A percentile compares a stretch with the other conserved stretches of the same genome.
These are phyloP conservation scores for Zymoseptoria ardabiliae DNA, from an alignment of 2,329 filamentous ascomycete genomes.

Conservation along the genomic window DNA sequence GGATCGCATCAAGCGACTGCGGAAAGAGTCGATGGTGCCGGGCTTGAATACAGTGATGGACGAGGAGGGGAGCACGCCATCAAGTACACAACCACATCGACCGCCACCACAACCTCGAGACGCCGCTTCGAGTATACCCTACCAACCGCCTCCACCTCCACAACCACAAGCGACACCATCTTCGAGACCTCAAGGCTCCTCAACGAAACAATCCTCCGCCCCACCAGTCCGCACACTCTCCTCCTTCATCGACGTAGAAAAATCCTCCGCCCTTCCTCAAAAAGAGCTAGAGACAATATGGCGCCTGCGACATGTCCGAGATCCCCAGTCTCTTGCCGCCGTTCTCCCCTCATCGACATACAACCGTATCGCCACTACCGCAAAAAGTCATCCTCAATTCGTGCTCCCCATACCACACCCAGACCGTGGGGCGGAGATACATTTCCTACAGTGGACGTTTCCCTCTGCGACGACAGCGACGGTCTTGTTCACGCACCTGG, in stretches of 20 bases:
- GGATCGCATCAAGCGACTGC: slow-evolving; percentile 69
- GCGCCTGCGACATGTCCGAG: slow-evolving; percentile 75
- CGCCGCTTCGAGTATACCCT: slow-evolving; percentile 33
- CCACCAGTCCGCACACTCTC: slow-evolving; percentile 56
- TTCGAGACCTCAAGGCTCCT: slow-evolving; percentile 17
- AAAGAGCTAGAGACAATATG: slow-evolving; percentile 84
- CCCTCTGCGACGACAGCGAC: slow-evolving; percentile 54
- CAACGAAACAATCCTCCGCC: slow-evolving; percentile 30
- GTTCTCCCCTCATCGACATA: slow-evolving; percentile 70
- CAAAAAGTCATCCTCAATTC: slow-evolving; percentile 74
- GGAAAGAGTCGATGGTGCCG: slow-evolving; percentile 56
- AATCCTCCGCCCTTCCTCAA: slow-evolving; percentile 62
- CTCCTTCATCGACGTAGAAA: slow-evolving; percentile 71
- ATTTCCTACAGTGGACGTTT: slow-evolving; percentile 95
- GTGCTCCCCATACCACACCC: slow-evolving; percentile 74
- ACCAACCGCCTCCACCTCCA: slow-evolving; percentile 23
- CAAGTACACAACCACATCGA: not conserved
- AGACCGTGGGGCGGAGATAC: slow-evolving; percentile 72
- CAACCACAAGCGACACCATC: not conserved
- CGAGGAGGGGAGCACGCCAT: not conserved
- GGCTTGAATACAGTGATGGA: slow-evolving; percentile 33
- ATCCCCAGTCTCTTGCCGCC: slow-evolving; percentile 73
- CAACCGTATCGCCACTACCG: slow-evolving; percentile 60
- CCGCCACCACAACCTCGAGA: slow-evolving; percentile 9
- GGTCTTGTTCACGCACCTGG: slow-evolving; percentile 86